Conservation (phyloP, 495 filamentous ascomycete genomes). For the Trichocladium antarcticum region DNA sequence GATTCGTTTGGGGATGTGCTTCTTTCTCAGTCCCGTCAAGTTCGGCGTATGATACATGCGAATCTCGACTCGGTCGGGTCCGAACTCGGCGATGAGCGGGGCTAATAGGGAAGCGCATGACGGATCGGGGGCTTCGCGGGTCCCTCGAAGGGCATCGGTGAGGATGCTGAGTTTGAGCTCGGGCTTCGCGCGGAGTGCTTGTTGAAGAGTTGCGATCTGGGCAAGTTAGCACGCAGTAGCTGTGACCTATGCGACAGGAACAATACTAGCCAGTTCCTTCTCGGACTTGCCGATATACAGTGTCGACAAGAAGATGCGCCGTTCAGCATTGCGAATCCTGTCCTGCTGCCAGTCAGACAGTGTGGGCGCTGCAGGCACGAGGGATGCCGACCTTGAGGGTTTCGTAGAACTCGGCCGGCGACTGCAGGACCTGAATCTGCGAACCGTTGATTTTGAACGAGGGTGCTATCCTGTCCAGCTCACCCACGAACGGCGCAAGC, state of each 20-base stretch:
- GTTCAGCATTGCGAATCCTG: conserved; percentile 69
- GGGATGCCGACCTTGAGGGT: no score
- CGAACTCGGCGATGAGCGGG: conserved; percentile 71
- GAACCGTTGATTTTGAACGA: conserved; percentile 75
- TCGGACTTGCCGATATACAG: conserved; percentile 94
- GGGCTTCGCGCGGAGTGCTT: conserved; percentile 62
- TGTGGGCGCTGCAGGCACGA: no score
- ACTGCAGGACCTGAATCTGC: conserved; percentile 67
- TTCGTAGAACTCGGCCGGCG: conserved; percentile 75
- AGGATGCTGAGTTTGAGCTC: conserved; percentile 78
- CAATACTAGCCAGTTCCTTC: conserved; percentile 57
- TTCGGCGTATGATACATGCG: conserved; percentile 98
- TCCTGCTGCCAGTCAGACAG: no score
- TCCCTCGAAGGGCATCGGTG: conserved; percentile 86
- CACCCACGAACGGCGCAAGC: conserved; percentile 57
- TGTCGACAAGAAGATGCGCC: conserved; percentile 80
- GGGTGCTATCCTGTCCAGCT: conserved; percentile 82
- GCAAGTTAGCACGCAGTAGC: conserved; percentile 7
- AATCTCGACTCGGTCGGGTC: conserved; percentile 76
- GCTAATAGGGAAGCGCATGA: conserved; percentile 86
- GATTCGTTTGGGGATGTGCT: conserved; percentile 70
- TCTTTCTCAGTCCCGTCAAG: conserved; percentile 75
- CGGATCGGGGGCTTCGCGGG: conserved; percentile 74
- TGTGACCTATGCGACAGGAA: not conserved
- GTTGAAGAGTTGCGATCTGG: conserved; percentile 65